Conservation (phyloP, 192 early-diverging fungal genomes). For the Mortierella alpina region DNA sequence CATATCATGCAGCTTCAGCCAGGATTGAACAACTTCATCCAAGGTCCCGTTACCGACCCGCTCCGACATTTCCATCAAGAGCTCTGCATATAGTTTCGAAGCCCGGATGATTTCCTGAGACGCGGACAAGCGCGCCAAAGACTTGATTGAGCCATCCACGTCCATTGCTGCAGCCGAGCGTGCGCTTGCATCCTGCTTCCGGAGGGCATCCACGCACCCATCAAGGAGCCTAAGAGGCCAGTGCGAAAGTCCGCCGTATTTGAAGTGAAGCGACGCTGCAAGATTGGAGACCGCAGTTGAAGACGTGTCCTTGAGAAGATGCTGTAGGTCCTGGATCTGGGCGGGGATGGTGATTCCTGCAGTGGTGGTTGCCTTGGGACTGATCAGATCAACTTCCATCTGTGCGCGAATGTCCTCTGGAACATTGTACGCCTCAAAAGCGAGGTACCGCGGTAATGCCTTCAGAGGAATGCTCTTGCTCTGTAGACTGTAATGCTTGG, state of each 20-base stretch:
- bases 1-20: conserved; percentile 28
- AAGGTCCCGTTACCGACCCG: conserved; percentile 28
- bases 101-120: conserved; percentile 16
- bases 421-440: conserved; percentile 38
- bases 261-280: conserved; percentile 18
- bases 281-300: conserved; percentile 18
- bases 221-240: conserved; percentile 34
- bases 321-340: conserved; percentile 30
- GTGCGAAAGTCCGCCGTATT: conserved; percentile 33
- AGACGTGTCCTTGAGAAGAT: conserved; percentile 17
- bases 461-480: conserved; percentile 35
- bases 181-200: conserved; percentile 16
- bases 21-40: conserved; percentile 39
- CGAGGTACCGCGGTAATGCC: conserved; percentile 29
- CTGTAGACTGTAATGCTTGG: conserved; percentile 44
- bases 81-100: conserved; percentile 25
- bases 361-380: conserved; percentile 2
- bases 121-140: background rate
- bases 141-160: background rate
- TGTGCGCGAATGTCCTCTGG: conserved; percentile 42
- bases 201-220: conserved; percentile 29
- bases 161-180: background rate
- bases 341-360: conserved; percentile 13
- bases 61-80: conserved; percentile 43
- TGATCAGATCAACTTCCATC: conserved; percentile 29